Evolutionary conservation across 345 rosid genomes (phyloP).

Genomic region (Ailanthus altissimus): DNA sequence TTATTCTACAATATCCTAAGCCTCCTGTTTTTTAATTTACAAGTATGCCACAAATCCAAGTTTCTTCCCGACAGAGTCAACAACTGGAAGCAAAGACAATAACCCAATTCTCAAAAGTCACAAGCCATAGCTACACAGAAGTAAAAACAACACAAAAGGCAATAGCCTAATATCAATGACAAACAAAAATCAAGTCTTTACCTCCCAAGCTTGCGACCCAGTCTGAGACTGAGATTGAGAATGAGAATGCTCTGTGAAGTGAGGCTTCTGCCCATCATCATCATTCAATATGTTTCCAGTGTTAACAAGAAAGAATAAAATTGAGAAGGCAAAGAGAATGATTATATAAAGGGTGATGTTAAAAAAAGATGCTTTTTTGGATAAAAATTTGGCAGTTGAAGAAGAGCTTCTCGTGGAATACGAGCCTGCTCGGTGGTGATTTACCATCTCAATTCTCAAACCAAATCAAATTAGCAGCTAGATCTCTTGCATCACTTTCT

Average conservation of each 20-base stretch:
- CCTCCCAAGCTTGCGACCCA: conserved; percentile 18
- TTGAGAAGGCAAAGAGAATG: conserved; percentile 38
- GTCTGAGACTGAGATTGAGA: conserved; percentile 24
- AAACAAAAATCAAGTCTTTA: conserved; percentile 10
- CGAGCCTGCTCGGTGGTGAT: conserved; percentile 20
- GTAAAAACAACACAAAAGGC: background rate
- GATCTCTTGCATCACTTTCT: conserved; percentile 23
- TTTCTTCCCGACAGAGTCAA: background rate
- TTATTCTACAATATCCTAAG: background rate
- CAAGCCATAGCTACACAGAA: background rate
- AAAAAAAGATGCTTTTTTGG: conserved; percentile 25
- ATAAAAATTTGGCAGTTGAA: conserved; percentile 26
- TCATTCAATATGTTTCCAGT: conserved; percentile 36
- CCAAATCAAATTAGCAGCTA: background rate
- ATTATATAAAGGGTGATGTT: conserved; percentile 30
- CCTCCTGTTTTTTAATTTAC: background rate
- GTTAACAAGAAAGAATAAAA: conserved; percentile 31
- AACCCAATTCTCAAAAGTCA: conserved; percentile 3
- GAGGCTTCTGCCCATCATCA: conserved; percentile 28
- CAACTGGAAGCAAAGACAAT: background rate
- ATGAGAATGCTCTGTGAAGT: conserved; percentile 12
- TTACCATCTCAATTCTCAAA: too few relatives aligned
- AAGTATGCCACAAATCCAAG: background rate
- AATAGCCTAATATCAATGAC: conserved; percentile 1
- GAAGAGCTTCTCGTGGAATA: conserved; percentile 23